A percentile compares a stretch with the other conserved stretches of the same genome.
Conservation (phyloP, 805 yeast genomes). For the Wickerhamomyces strasburgensis region DNA sequence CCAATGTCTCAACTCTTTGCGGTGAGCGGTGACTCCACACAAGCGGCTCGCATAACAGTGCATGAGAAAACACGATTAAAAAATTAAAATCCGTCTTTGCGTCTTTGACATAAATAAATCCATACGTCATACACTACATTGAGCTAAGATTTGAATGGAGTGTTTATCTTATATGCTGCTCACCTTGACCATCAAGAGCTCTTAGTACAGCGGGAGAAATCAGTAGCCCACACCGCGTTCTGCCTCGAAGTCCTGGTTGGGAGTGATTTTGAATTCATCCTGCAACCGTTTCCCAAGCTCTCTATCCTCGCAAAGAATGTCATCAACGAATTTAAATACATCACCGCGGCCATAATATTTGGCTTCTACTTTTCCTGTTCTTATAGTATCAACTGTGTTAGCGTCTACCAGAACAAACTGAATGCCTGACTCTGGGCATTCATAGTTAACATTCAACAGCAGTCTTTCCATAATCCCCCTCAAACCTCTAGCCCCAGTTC, state of each 20-base stretch:
- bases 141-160: no score
- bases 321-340: conserved; percentile 35
- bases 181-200: no score
- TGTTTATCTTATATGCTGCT: no score
- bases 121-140: no score
- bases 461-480: conserved; percentile 50
- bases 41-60: no score
- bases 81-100: no score
- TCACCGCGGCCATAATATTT: conserved; percentile 44
- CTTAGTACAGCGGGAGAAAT: no score
- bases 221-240: background rate
- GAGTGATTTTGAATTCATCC: conserved; percentile 20
- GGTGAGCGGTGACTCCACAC: no score
- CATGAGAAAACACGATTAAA: no score
- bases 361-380: conserved; percentile 31
- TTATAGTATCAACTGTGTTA: conserved; percentile 37
- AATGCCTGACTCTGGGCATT: conserved; percentile 54
- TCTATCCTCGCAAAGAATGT: conserved; percentile 37
- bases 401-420: conserved; percentile 44
- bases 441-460: conserved; percentile 47
- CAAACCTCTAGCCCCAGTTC: conserved; percentile 60
- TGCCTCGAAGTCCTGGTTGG: background rate
- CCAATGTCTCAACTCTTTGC: no score
- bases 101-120: no score
- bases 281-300: conserved; percentile 32